Base-by-base conservation (phyloP, 2,329 filamentous ascomycete genomes). In the Elsinoe perseae region DNA sequence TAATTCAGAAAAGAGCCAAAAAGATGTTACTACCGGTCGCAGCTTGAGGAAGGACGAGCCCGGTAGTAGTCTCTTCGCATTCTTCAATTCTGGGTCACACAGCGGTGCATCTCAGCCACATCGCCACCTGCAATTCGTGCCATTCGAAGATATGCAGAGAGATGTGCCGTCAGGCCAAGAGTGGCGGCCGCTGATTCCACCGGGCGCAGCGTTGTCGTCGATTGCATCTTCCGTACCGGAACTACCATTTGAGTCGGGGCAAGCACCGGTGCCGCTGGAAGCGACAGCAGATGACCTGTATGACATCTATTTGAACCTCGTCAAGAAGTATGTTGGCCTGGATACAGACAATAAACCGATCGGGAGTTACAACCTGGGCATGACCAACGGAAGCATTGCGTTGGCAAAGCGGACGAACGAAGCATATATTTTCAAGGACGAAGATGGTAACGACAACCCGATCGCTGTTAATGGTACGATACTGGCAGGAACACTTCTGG, bases 91-190 rank as follows among this genome's bases (percentile, higher is more conserved):
- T 28, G 86, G 86, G 1, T 68, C 75, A 9, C 77, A 84, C 63
- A 87, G 83, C 3, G 86, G 85, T 2, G 84, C 85, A 1, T 86
- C 82, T 61, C 85, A 89, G 66, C 79, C 85, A 10, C 86, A 89
- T 65, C 71, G 86, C 3, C 86, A 89, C 64, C 68, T 89, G 23
- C 86, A 89, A 67, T 76, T 89, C n/a, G 69, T 89, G 2, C 84
- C 84, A 0, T 75, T 87, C 0, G 75, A 79, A 6, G 71, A 75
- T 16, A 88, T 89, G 84, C 81, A 65, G 9, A 61, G 69, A 27
- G 66, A 69, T 12, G 64, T 66, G 4, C 59, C 64, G 9, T 25
- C 54, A 2, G 38, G 16, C 9, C 34, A 40, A 20, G 34, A 16
- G n/a, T 81, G 78, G 78, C 62, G 65, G 20, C 70, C 77, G 8